Conservation (phyloP, 2,329 filamentous ascomycete genomes). For the Ceratocystis colombiana region DNA sequence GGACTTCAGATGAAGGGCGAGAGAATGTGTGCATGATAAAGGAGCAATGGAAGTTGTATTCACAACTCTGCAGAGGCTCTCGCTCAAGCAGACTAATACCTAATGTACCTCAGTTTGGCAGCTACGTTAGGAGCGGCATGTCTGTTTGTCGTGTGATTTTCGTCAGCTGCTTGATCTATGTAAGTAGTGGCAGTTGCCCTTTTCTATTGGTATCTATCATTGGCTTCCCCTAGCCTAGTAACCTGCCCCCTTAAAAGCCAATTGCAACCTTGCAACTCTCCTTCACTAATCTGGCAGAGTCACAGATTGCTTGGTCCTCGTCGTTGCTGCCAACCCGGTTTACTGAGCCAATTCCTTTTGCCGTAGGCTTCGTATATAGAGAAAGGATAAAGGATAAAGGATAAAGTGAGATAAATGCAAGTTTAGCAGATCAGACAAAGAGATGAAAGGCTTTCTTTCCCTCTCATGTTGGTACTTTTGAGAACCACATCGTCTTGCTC, state of each 20-base stretch:
- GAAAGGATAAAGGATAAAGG: too few relatives aligned
- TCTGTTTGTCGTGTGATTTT: not conserved
- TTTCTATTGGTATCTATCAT: not conserved
- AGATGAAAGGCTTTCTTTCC: too few relatives aligned
- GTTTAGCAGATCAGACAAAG: too few relatives aligned
- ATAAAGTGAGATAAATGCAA: too few relatives aligned
- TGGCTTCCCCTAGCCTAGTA: constrained; percentile 1
- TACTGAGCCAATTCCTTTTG: too few relatives aligned
- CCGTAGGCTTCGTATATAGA: too few relatives aligned
- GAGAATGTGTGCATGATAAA: not conserved
- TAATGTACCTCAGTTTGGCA: not conserved
- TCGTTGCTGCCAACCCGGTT: not conserved
- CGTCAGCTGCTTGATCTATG: not conserved
- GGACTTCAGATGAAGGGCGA: constrained; percentile 12
- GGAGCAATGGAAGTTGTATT: not conserved
- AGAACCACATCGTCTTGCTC: not conserved
- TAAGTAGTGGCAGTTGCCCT: constrained; percentile 8
- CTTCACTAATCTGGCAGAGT: not conserved
- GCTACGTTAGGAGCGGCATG: not conserved
- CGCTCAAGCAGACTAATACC: not conserved
- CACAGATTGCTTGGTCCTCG: not conserved
- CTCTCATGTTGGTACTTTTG: too few relatives aligned
- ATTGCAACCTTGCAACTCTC: constrained; percentile 13
- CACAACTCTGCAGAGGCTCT: not conserved
- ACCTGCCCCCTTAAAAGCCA: constrained; percentile 14